A percentile compares a stretch with the other conserved stretches of the same genome.
These are phyloP conservation scores for Cordyceps tenuipes DNA, from an alignment of 2,329 filamentous ascomycete species.

Conservation along the genomic window DNA sequence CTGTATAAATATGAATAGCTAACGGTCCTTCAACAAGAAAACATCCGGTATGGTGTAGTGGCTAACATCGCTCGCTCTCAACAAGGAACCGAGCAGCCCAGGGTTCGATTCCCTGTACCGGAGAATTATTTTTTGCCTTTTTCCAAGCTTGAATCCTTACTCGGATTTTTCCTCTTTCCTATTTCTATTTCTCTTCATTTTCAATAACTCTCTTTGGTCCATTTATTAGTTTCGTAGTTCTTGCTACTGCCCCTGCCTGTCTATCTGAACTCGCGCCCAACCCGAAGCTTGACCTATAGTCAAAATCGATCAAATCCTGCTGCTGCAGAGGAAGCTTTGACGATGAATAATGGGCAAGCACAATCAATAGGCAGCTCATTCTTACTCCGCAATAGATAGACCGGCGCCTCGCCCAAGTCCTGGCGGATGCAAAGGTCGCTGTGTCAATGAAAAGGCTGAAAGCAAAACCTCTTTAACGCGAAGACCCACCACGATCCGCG, in stretches of 20 bases:
- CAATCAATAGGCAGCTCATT: no score
- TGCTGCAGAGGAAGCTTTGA: no score
- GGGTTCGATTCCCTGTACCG: no score
- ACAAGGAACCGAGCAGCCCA: conserved; percentile 23
- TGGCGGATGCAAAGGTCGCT: neutral
- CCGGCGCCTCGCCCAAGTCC: neutral
- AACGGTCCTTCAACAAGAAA: neutral
- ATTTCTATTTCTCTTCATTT: neutral
- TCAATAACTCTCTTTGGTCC: neutral
- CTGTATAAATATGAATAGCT: neutral
- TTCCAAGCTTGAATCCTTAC: no score
- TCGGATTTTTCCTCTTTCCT: no score
- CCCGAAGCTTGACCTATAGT: no score
- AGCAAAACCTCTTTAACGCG: conserved; percentile 1
- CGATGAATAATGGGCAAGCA: no score
- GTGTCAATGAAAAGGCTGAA: neutral
- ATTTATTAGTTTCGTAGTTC: neutral
- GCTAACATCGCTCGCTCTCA: conserved; percentile 31
- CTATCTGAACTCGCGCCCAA: no score
- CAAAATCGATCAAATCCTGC: no score
- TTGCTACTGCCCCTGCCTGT: neutral
- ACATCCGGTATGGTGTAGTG: conserved; percentile 29
- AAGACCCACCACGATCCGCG: conserved; percentile 8
- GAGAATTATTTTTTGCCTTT: no score
- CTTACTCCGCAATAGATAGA: no score